Conservation (phyloP, 805 yeast species). For the Metschnikowia hibisci region DNA sequence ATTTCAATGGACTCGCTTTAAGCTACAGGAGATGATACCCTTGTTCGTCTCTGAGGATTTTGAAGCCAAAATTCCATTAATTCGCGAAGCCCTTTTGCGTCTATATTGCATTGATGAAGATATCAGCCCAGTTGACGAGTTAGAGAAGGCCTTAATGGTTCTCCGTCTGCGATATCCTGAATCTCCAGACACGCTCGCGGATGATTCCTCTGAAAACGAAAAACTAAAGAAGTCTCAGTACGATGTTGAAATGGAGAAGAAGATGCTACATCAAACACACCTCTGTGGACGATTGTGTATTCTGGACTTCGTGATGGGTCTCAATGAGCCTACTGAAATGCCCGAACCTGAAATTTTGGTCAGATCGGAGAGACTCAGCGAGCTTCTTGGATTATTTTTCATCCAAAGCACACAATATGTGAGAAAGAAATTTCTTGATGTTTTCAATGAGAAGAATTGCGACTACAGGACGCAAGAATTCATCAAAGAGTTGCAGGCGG, state of each 20-base stretch:
- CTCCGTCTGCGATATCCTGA: background rate
- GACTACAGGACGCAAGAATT: slow-evolving; percentile 64
- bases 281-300: background rate
- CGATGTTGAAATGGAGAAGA: no score
- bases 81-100: background rate
- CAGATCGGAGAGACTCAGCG: slow-evolving; percentile 47
- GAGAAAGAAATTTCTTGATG: slow-evolving; percentile 66
- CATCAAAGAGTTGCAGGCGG: slow-evolving; percentile 67
- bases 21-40: background rate
- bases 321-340: background rate
- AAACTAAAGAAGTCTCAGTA: no score
- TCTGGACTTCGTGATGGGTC: no score
- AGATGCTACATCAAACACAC: background rate
- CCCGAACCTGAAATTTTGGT: background rate
- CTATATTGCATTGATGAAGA: slow-evolving; percentile 2
- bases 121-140: background rate
- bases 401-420: slow-evolving; percentile 75
- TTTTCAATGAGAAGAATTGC: slow-evolving; percentile 77
- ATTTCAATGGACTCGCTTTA: slow-evolving; percentile 1
- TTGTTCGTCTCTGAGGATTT: background rate
- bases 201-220: no score
- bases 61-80: background rate
- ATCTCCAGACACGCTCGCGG: background rate
- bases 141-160: background rate
- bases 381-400: slow-evolving; percentile 76